These are phyloP conservation scores for Aspergillus affinis DNA, from an alignment of 495 filamentous ascomycete species.

Conservation along the genomic window DNA sequence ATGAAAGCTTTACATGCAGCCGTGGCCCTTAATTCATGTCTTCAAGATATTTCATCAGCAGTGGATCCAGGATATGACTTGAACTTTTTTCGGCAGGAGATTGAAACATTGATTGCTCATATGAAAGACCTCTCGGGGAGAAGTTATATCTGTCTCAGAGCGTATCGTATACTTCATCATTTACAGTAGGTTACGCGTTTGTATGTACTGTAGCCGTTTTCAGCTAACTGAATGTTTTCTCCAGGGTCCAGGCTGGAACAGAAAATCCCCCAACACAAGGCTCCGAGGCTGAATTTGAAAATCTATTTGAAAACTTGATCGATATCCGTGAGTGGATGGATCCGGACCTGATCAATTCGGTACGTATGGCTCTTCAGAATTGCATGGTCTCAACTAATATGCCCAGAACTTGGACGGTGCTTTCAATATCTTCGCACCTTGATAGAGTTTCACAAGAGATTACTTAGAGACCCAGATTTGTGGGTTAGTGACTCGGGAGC, in stretches of 20 bases:
- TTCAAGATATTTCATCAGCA: constrained; percentile 1
- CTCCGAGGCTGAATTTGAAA: not conserved
- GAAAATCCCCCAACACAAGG: not conserved
- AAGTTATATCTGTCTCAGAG: constrained; percentile 14
- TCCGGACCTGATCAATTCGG: not conserved
- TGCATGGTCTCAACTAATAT: too few relatives aligned
- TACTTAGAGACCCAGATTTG: too few relatives aligned
- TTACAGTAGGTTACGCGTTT: constrained; percentile 11
- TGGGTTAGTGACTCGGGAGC: too few relatives aligned
- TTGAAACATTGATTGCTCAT: not conserved
- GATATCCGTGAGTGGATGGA: not conserved
- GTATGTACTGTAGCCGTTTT: not conserved
- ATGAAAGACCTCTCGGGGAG: constrained; percentile 10
- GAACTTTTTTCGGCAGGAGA: not conserved
- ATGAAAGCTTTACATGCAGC: constrained; percentile 21
- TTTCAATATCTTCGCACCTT: too few relatives aligned
- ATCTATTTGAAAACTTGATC: not conserved
- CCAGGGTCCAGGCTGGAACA: not conserved
- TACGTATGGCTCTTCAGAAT: not conserved
- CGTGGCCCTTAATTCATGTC: constrained; percentile 21
- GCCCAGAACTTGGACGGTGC: too few relatives aligned
- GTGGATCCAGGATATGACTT: not conserved
- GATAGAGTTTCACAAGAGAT: too few relatives aligned
- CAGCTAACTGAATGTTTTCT: not conserved
- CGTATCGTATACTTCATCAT: constrained; percentile 12